Evolutionary conservation across 495 filamentous ascomycete genomes (phyloP).

Genomic region (Penicillium parvum): DNA sequence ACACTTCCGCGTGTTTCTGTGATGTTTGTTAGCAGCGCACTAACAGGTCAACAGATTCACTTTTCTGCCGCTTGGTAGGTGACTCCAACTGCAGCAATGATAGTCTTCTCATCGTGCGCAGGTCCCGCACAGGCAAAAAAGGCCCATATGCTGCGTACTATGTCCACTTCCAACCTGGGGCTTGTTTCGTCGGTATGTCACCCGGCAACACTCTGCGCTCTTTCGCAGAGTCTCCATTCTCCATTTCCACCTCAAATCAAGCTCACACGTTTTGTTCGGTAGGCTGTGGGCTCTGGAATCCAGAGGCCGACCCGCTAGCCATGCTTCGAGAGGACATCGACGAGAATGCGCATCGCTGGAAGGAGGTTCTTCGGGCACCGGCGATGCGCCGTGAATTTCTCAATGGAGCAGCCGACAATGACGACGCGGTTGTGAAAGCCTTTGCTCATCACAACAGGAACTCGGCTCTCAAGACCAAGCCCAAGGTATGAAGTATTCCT

Average conservation of each 20-base stretch:
- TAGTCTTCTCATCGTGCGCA: constrained; percentile 27
- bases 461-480: constrained; percentile 76
- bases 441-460: constrained; percentile 64
- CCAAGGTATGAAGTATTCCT: constrained; percentile 58
- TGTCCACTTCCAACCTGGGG: constrained; percentile 57
- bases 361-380: constrained; percentile 55
- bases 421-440: constrained; percentile 58
- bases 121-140: constrained; percentile 78
- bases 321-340: constrained; percentile 69
- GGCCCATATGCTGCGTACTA: constrained; percentile 86
- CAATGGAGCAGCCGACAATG: constrained; percentile 47
- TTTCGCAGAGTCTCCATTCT: too few relatives aligned
- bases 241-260: not conserved
- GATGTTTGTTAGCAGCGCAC: constrained; percentile 18
- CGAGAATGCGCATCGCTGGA: constrained; percentile 60
- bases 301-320: constrained; percentile 57
- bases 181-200: constrained; percentile 58
- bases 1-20: constrained; percentile 14
- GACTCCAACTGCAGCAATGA: not conserved
- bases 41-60: constrained; percentile 53
- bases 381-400: constrained; percentile 61
- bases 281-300: constrained; percentile 77
- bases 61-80: constrained; percentile 76
- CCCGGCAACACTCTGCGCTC: too few relatives aligned
- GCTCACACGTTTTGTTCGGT: constrained; percentile 19